Base-by-base conservation (phyloP, 495 filamentous ascomycete species). In the Xylaria castorea region DNA sequence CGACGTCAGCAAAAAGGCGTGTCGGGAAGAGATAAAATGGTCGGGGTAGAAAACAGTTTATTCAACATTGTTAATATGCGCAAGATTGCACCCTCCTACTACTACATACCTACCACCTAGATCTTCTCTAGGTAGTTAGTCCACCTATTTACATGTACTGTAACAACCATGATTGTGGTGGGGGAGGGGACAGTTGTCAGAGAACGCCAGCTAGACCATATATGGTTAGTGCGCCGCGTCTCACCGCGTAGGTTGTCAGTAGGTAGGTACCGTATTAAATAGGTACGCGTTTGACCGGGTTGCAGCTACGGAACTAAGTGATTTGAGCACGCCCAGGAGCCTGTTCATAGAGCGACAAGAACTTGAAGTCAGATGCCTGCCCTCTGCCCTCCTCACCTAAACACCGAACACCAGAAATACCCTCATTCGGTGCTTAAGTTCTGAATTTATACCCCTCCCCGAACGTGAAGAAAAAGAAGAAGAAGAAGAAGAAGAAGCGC, bases 171-270 rank as follows among this genome's bases (percentile, higher is more conserved):
- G 20, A 48, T 22, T 50, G 11, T 18, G 46, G 46, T 22, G 46
- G 46, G 46, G 46, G 18, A 6, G 46, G 46, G 18, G 18, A 3
- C 8, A 14, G 20, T 40, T n/a, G n/a, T n/a, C n/a, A n/a, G 9
- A 12, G 38, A 9, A 60, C 11, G 60, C 14, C 7, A 18, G 27
- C 27, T 64, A 30, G 61, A 40, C 44, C 27, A 51, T 7, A 66
- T 48, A 14, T 5, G 51, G 34, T 62, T 70, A 70, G 55, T 51
- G 4, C 9, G 42, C 44, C 68, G 68, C 68, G 68, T 62, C 36
- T 48, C 6, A 38, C 55, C 68, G 68, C 68, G 68, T 66, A 22
- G 6, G 20, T 20, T 11, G 20, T n/a, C n/a, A n/a, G n/a, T n/a
- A n/a, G n/a, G n/a, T n/a, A n/a, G n/a, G n/a, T 9, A 44, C 61